These are phyloP conservation scores for Epichloe aotearoae DNA, from an alignment of 2,329 filamentous ascomycete genomes.

Conservation along the genomic window DNA sequence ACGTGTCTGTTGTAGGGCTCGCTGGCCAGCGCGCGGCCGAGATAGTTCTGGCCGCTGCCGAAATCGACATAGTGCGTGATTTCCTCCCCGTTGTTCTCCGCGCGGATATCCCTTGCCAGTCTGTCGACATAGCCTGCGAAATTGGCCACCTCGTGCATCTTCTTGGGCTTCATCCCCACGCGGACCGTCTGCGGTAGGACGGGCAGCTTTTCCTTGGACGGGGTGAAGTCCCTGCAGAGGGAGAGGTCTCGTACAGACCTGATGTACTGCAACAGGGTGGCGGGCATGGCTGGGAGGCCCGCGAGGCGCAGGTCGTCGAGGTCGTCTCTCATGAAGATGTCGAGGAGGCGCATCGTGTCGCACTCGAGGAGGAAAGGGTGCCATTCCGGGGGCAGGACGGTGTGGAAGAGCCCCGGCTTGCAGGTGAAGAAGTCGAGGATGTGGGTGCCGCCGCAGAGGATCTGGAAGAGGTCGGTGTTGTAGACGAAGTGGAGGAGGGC, in stretches of 20 bases:
- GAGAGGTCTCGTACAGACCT: conserved; percentile 55
- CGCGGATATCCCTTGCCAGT: conserved; percentile 39
- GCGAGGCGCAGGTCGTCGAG: conserved; percentile 28
- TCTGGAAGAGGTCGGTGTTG: conserved; percentile 64
- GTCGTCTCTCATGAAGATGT: conserved; percentile 70
- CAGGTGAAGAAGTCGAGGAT: conserved; percentile 92
- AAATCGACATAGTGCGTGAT: conserved; percentile 91
- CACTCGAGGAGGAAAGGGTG: conserved; percentile 59
- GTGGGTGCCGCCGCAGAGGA: conserved; percentile 92
- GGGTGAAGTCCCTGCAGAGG: conserved; percentile 47
- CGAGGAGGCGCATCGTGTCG: conserved; percentile 62
- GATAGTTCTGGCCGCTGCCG: conserved; percentile 91
- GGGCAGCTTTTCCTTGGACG: conserved; percentile 31
- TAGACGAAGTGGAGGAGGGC: conserved; percentile 65
- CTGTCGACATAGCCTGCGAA: conserved; percentile 74
- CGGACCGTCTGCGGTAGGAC: conserved; percentile 58
- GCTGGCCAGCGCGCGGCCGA: conserved; percentile 75
- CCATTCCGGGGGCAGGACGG: conserved; percentile 74
- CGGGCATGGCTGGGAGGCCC: conserved; percentile 27
- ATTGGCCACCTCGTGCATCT: conserved; percentile 82
- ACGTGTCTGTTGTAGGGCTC: conserved; percentile 76
- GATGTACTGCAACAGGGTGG: conserved; percentile 58
- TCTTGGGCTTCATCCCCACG: conserved; percentile 92
- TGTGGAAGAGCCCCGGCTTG: conserved; percentile 68
- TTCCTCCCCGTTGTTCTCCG: conserved; percentile 34